Percentiles rank a stretch among this genome's conserved stretches.
Conservation (phyloP, 805 yeast species). For the Spathaspora girioi region DNA sequence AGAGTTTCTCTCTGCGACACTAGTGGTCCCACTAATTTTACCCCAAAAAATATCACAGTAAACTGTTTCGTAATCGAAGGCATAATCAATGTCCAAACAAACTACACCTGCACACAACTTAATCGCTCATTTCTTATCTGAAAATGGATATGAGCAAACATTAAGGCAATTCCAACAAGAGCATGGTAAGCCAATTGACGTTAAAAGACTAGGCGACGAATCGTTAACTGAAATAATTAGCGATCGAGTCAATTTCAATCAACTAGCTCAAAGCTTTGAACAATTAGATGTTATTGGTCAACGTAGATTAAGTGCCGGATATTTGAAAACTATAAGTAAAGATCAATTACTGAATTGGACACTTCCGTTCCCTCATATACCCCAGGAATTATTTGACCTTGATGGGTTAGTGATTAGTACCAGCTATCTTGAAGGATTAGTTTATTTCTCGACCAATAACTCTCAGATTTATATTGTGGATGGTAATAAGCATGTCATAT, state of each 20-base stretch:
- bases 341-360: slow-evolving; percentile 23
- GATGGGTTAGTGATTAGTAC: slow-evolving; percentile 26
- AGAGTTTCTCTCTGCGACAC: no score
- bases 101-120: slow-evolving; percentile 23
- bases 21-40: background rate
- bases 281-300: slow-evolving; percentile 3
- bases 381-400: slow-evolving; percentile 8
- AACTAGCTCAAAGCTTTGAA: slow-evolving; percentile 9
- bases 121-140: slow-evolving; percentile 57
- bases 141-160: slow-evolving; percentile 46
- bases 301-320: background rate
- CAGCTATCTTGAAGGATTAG: slow-evolving; percentile 5
- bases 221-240: slow-evolving; percentile 34
- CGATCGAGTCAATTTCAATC: slow-evolving; percentile 32
- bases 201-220: slow-evolving; percentile 23
- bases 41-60: background rate
- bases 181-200: slow-evolving; percentile 30
- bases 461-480: slow-evolving; percentile 16
- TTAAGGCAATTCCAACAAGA: slow-evolving; percentile 47
- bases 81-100: background rate
- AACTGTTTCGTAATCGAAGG: no score
- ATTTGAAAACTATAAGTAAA: slow-evolving; percentile 9
- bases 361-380: slow-evolving; percentile 24
- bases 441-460: slow-evolving; percentile 17
- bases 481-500: slow-evolving; percentile 10